Evolutionary conservation across 805 yeast genomes (phyloP).

Genomic region (Metschnikowia vanudenii): DNA sequence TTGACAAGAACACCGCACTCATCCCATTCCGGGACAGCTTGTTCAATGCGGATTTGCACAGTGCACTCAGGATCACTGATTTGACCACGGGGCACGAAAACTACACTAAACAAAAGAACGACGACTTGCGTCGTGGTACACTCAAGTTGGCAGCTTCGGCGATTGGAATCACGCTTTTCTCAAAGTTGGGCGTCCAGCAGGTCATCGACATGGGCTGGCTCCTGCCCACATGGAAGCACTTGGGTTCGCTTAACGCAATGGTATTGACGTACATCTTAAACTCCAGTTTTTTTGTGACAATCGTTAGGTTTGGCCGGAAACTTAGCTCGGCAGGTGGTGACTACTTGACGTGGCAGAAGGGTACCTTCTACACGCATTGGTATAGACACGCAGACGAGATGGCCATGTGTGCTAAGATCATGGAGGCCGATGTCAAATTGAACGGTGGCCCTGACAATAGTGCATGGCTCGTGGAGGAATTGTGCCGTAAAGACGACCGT

Average conservation of each 20-base stretch:
- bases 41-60: slow-evolving; percentile 54
- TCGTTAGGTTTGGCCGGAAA: slow-evolving; percentile 42
- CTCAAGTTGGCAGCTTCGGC: slow-evolving; percentile 32
- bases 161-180: slow-evolving; percentile 32
- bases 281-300: slow-evolving; percentile 40
- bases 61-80: slow-evolving; percentile 59
- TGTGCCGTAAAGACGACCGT: slow-evolving; percentile 34
- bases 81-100: slow-evolving; percentile 57
- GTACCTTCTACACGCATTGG: slow-evolving; percentile 64
- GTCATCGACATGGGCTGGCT: slow-evolving; percentile 39
- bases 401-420: slow-evolving; percentile 60
- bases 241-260: slow-evolving; percentile 48
- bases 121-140: slow-evolving; percentile 30
- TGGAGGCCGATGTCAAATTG: slow-evolving; percentile 61
- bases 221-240: slow-evolving; percentile 37
- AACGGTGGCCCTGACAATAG: slow-evolving; percentile 38
- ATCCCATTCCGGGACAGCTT: slow-evolving; percentile 64
- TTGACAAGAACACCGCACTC: slow-evolving; percentile 45
- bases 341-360: slow-evolving; percentile 59
- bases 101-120: slow-evolving; percentile 40
- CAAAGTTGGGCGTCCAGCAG: slow-evolving; percentile 43
- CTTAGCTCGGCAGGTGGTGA: slow-evolving; percentile 49
- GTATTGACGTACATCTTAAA: slow-evolving; percentile 40
- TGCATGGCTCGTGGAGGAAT: slow-evolving; percentile 35
- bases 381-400: slow-evolving; percentile 65